Evolutionary conservation across 1,139 yeast species (phyloP).

Genomic region (Blastobotrys malaysiensis): DNA sequence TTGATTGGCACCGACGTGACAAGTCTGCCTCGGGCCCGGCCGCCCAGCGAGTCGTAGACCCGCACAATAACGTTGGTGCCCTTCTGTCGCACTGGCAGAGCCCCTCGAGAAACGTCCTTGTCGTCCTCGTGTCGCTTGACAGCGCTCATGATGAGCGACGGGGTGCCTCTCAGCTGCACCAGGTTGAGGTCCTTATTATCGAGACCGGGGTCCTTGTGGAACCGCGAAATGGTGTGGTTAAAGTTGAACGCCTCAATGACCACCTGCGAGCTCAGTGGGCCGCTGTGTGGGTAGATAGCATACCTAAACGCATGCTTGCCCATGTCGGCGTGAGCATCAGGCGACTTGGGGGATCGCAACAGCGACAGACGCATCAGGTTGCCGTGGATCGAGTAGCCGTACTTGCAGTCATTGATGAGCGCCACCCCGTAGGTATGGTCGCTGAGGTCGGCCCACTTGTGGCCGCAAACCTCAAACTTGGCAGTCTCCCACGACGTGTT

Average conservation of each 20-base stretch:
- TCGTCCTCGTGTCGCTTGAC: constrained; percentile 89
- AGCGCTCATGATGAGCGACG: constrained; percentile 63
- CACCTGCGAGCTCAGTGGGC: constrained; percentile 55
- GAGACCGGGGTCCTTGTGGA: constrained; percentile 2
- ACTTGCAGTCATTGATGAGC: constrained; percentile 75
- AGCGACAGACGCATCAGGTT: constrained; percentile 78
- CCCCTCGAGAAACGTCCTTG: constrained; percentile 38
- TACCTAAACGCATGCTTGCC: constrained; percentile 79
- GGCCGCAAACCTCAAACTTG: constrained; percentile 92
- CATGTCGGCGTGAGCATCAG: constrained; percentile 92
- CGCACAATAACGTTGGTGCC: constrained; percentile 55
- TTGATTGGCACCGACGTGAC: constrained; percentile 40
- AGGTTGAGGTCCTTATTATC: constrained; percentile 21
- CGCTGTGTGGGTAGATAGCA: constrained; percentile 77
- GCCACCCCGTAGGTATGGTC: constrained; percentile 87
- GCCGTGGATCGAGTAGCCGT: constrained; percentile 90
- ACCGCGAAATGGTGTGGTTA: constrained; percentile 48
- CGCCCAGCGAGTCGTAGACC: constrained; percentile 84
- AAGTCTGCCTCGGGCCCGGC: constrained; percentile 52
- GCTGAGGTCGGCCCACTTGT: constrained; percentile 87
- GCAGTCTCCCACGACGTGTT: constrained; percentile 96
- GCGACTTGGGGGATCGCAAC: constrained; percentile 81
- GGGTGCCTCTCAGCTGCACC: constrained; percentile 37
- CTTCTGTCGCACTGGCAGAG: constrained; percentile 41
- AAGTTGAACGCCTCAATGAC: constrained; percentile 75